phyloP scores from a whole-genome alignment of 306 rosid species.

The Rosa persica region DNA sequence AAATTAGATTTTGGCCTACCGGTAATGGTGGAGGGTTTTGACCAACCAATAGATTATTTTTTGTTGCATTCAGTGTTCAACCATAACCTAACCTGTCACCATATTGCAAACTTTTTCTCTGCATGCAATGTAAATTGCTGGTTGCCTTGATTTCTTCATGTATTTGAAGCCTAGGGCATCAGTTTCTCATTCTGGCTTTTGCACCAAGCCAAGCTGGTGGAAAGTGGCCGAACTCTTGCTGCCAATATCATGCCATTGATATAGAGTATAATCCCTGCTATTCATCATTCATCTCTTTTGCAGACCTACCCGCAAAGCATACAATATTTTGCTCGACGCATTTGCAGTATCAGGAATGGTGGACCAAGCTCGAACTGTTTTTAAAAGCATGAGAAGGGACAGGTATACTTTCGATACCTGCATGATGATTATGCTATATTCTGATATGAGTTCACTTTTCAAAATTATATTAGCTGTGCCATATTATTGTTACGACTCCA shows the following conservation, averaged over 20 bases:
- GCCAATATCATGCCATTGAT: constrained; percentile 1
- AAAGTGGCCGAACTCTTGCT: not conserved
- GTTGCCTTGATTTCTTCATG: not conserved
- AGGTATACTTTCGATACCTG: constrained; percentile 46
- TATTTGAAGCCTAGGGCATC: not conserved
- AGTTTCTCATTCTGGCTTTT: not conserved
- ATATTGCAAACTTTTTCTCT: not conserved
- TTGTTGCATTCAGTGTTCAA: not conserved
- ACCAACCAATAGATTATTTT: not conserved
- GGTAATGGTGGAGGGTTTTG: not conserved
- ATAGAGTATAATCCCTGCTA: not conserved
- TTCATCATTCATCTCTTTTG: constrained; percentile 25
- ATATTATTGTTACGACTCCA: not conserved
- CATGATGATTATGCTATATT: constrained; percentile 12
- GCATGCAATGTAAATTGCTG: not conserved
- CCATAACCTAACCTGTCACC: not conserved
- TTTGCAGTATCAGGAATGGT: constrained; percentile 95
- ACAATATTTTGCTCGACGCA: constrained; percentile 87
- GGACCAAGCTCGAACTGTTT: constrained; percentile 82
- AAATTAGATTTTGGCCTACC: not conserved
- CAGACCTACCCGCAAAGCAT: constrained; percentile 94
- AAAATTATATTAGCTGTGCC: not conserved
- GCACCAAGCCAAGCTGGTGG: not conserved
- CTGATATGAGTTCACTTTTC: not conserved
- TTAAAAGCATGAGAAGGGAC: constrained; percentile 96